Conservation (phyloP, 306 rosid genomes). For the Purshia tridentata region DNA sequence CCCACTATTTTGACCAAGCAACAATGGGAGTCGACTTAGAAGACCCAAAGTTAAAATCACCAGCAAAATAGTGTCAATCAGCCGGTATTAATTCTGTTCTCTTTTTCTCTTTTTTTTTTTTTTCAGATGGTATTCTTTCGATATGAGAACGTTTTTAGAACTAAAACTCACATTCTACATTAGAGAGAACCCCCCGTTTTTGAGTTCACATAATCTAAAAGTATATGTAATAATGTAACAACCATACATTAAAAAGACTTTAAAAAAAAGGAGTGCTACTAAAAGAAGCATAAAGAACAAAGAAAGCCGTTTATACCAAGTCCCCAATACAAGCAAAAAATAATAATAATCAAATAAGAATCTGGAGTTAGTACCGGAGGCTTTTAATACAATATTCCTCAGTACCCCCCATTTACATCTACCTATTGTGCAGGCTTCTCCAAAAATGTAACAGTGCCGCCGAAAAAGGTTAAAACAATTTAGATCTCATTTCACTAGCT, state of each 20-base stretch:
- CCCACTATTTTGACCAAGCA: no score
- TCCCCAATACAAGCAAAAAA: background rate
- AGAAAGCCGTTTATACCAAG: background rate
- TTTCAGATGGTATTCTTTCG: no score
- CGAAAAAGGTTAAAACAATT: conserved; percentile 4
- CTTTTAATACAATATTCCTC: background rate
- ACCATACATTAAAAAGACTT: background rate
- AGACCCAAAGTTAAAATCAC: no score
- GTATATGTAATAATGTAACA: no score
- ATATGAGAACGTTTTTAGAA: no score
- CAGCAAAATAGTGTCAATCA: no score
- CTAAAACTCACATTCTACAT: no score
- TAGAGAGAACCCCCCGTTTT: no score
- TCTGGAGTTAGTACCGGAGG: background rate
- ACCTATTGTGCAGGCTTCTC: conserved; percentile 1
- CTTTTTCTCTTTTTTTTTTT: background rate
- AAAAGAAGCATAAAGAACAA: background rate
- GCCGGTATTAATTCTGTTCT: no score
- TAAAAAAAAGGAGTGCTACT: background rate
- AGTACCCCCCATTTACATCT: conserved; percentile 3
- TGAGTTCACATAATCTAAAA: no score
- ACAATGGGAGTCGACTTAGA: no score
- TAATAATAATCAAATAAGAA: background rate
- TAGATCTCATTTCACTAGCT: conserved; percentile 26
- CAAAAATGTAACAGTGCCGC: background rate